These are phyloP conservation scores for Verticillium albo-atrum DNA, from an alignment of 2,329 filamentous ascomycete genomes.

Conservation along the genomic window DNA sequence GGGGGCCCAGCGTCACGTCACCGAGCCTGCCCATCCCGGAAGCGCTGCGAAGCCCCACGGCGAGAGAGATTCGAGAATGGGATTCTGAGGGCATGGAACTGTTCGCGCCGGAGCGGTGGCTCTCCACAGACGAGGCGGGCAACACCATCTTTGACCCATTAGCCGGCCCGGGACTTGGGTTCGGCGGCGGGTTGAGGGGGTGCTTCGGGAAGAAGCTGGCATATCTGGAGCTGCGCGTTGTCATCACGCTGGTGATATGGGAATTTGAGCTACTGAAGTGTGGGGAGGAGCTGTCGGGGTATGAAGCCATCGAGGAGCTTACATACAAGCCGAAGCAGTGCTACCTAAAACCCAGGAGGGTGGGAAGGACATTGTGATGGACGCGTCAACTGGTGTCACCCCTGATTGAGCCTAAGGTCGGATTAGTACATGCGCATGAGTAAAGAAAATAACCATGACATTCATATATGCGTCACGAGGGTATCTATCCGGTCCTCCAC, in stretches of 20 bases:
- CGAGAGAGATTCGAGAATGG: constrained; percentile 20
- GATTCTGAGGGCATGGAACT: constrained; percentile 20
- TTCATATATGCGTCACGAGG: background rate
- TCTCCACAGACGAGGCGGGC: constrained; percentile 13
- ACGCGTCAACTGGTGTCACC: too few relatives aligned
- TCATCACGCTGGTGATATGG: constrained; percentile 31
- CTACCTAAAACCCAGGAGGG: constrained; percentile 7
- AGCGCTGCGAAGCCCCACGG: constrained; percentile 17
- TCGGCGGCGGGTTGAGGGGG: constrained; percentile 28
- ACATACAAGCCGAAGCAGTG: constrained; percentile 11
- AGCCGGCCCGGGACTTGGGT: constrained; percentile 29
- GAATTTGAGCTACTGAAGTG: constrained; percentile 28
- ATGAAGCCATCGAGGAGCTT: constrained; percentile 7
- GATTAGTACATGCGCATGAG: too few relatives aligned
- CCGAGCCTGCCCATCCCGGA: constrained; percentile 22
- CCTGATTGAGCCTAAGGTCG: too few relatives aligned
- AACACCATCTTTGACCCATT: constrained; percentile 20
- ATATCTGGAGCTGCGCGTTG: constrained; percentile 27
- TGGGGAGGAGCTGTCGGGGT: constrained; percentile 14
- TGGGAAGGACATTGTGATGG: background rate
- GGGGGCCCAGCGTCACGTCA: constrained; percentile 21
- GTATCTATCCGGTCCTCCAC: background rate
- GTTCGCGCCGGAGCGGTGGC: constrained; percentile 34
- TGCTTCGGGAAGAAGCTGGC: constrained; percentile 34
- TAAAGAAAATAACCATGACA: too few relatives aligned